These are phyloP conservation scores for Podaxis sp. DNA, from an alignment of 768 basidiomycete species.

Conservation along the genomic window DNA sequence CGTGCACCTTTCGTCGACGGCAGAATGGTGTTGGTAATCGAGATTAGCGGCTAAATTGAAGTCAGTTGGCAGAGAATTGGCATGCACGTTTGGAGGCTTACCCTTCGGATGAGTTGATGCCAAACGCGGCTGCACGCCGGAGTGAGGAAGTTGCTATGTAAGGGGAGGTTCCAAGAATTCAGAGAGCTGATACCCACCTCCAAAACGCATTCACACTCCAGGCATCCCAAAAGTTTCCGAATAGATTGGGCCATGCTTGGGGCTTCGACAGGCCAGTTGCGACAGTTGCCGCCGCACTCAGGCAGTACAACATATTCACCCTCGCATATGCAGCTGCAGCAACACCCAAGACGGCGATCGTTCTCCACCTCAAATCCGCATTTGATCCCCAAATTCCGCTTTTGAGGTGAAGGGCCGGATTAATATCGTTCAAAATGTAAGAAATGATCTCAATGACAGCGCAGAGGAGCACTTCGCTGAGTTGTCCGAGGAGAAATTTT, in stretches of 20 bases:
- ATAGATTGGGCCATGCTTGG: conserved; percentile 11
- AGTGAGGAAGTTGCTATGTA: background rate
- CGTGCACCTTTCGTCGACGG: conserved; percentile 23
- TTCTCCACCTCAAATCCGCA: background rate
- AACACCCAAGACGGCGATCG: background rate
- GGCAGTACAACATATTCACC: background rate
- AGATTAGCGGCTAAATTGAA: conserved; percentile 22
- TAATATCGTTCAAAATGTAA: background rate
- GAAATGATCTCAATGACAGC: background rate
- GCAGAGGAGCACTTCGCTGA: background rate
- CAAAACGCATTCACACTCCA: conserved; percentile 11
- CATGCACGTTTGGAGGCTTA: conserved; percentile 18
- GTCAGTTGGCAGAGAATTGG: background rate
- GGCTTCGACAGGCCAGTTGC: conserved; percentile 1
- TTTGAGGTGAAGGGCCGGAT: background rate
- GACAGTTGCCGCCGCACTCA: conserved; percentile 1
- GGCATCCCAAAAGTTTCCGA: background rate
- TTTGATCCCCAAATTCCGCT: background rate
- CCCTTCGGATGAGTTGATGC: conserved; percentile 36
- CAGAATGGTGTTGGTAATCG: conserved; percentile 25
- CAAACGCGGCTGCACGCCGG: conserved; percentile 25
- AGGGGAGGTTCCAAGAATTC: background rate
- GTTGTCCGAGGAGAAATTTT: background rate
- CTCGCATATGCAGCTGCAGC: background rate
- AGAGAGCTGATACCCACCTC: conserved; percentile 2